Conservation (phyloP, 108 stramenopile genomes). For the Skeletonema marinoi region DNA sequence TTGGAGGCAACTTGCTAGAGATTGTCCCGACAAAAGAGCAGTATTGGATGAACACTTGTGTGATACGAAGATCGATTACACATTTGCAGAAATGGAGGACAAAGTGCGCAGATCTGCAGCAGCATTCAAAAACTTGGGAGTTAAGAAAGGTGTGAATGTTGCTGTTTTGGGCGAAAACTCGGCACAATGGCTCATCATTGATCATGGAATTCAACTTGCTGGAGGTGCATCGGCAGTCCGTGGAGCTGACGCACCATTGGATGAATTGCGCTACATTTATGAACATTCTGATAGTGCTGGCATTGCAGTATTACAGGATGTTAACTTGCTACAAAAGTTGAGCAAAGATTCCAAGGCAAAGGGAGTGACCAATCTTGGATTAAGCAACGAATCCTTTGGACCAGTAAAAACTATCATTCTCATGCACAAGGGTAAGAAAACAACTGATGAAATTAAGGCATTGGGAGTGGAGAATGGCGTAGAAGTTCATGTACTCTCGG, state of each 20-base stretch:
- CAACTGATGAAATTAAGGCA: conserved; percentile 58
- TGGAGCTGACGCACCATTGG: conserved; percentile 86
- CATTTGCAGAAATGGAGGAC: conserved; percentile 69
- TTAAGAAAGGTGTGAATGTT: conserved; percentile 70
- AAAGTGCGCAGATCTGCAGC: conserved; percentile 61
- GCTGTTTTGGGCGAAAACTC: conserved; percentile 89
- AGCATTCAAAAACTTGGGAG: conserved; percentile 65
- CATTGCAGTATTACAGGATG: conserved; percentile 82
- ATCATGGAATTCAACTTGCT: conserved; percentile 83
- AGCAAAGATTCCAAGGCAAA: conserved; percentile 62
- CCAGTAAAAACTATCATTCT: conserved; percentile 70
- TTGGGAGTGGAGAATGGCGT: conserved; percentile 59
- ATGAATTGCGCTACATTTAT: conserved; percentile 89
- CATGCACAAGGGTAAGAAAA: conserved; percentile 71
- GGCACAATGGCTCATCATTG: conserved; percentile 81
- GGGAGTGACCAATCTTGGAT: conserved; percentile 55
- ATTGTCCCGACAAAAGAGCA: conserved; percentile 67
- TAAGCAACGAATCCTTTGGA: conserved; percentile 73
- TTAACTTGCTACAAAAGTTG: conserved; percentile 64
- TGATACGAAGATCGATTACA: conserved; percentile 62
- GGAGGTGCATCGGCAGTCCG: conserved; percentile 86
- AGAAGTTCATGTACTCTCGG: conserved; percentile 56
- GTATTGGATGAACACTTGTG: conserved; percentile 81
- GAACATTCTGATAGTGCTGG: conserved; percentile 88
- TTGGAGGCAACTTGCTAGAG: conserved; percentile 65